Evolutionary conservation across 2,329 filamentous ascomycete genomes (phyloP).

Genomic region (Claviceps sp.): DNA sequence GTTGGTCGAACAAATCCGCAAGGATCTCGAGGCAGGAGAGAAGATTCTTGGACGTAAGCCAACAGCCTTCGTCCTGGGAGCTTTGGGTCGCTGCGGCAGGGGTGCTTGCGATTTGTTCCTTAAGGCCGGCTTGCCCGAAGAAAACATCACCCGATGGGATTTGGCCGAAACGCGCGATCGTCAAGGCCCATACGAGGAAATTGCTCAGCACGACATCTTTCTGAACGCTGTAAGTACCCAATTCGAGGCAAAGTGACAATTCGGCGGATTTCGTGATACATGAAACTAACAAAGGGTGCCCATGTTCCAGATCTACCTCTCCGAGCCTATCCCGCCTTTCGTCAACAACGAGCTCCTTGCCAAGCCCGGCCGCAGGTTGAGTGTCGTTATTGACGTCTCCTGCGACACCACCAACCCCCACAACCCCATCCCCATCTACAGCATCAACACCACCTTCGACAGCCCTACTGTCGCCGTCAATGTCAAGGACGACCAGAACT

Average conservation of each 20-base stretch:
- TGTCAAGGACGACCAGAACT: constrained; percentile 40
- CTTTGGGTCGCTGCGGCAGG: constrained; percentile 67
- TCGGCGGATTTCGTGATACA: neutral
- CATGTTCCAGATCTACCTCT: constrained; percentile 7
- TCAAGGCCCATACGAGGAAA: constrained; percentile 67
- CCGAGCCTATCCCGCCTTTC: constrained; percentile 47
- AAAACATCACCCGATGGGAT: constrained; percentile 48
- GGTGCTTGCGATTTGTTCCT: constrained; percentile 73
- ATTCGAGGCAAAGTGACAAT: neutral
- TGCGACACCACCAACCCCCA: constrained; percentile 45
- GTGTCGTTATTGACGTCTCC: constrained; percentile 68
- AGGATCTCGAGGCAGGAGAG: constrained; percentile 52
- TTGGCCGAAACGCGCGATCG: constrained; percentile 56
- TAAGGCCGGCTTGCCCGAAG: constrained; percentile 44
- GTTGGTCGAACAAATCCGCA: constrained; percentile 30
- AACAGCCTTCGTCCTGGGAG: constrained; percentile 70
- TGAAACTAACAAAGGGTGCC: neutral
- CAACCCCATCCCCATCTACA: constrained; percentile 67
- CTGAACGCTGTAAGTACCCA: constrained; percentile 34
- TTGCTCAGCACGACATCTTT: constrained; percentile 50
- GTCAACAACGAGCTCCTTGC: constrained; percentile 57
- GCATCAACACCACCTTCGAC: constrained; percentile 72
- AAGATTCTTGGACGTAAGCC: constrained; percentile 54
- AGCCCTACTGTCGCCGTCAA: constrained; percentile 72
- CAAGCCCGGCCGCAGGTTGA: constrained; percentile 53